These are phyloP conservation scores for Solanum sitiens DNA, from an alignment of 257 asterid genomes.

Conservation along the genomic window DNA sequence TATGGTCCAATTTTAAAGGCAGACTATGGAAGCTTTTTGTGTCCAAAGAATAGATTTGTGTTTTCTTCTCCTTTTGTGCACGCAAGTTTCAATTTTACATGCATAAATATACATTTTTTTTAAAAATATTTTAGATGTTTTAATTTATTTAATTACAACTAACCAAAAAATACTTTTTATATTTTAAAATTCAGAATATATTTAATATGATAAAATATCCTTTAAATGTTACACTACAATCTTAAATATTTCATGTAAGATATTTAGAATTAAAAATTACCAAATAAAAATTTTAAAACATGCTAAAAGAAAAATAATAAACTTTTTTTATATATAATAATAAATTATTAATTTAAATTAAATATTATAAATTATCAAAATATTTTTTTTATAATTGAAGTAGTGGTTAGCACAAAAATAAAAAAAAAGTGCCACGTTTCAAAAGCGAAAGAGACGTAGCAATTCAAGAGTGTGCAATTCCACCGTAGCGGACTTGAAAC, in stretches of 20 bases:
- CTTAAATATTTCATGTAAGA: background rate
- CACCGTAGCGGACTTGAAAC: constrained; percentile 72
- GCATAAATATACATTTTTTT: background rate
- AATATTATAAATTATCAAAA: no score
- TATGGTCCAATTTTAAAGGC: background rate
- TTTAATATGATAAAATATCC: background rate
- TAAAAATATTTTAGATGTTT: no score
- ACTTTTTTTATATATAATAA: no score
- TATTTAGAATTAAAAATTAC: background rate
- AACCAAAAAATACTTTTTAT: background rate
- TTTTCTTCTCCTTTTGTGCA: no score
- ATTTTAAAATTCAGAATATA: background rate
- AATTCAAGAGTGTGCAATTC: constrained; percentile 5
- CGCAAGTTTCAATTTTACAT: background rate
- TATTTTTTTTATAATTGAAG: background rate
- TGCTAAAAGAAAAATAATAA: background rate
- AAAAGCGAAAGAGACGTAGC: background rate
- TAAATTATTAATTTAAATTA: no score
- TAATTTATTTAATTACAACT: no score
- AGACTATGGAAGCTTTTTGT: background rate
- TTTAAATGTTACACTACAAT: background rate
- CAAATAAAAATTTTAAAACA: background rate
- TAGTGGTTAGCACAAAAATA: background rate
- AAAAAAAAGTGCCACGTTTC: background rate
- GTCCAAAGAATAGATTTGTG: background rate